Evolutionary conservation across 2,329 filamentous ascomycete genomes (phyloP).

Genomic region (Beauveria australis): DNA sequence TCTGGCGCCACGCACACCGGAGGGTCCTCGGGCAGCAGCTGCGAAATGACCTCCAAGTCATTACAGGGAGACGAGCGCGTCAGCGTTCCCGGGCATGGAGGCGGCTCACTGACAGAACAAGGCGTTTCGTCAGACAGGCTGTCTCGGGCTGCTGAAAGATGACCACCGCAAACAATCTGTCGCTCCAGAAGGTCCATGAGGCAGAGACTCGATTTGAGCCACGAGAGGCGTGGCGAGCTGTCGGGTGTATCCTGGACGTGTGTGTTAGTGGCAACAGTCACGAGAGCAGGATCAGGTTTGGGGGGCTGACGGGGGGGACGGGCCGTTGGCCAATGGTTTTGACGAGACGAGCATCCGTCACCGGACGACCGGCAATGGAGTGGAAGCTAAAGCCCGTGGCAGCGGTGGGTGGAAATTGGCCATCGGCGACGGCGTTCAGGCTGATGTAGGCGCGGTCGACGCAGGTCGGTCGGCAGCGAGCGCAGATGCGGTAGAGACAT

Average conservation of each 20-base stretch:
- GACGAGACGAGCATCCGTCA: conserved; percentile 31
- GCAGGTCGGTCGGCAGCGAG: conserved; percentile 36
- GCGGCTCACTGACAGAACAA: background rate
- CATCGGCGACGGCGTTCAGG: conserved; percentile 40
- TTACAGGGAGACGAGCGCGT: background rate
- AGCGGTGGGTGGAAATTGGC: conserved; percentile 40
- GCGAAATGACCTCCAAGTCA: background rate
- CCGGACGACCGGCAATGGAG: conserved; percentile 32
- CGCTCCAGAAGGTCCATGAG: conserved; percentile 11
- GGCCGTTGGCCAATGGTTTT: conserved; percentile 32
- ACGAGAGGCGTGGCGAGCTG: background rate
- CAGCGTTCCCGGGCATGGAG: background rate
- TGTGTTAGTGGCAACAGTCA: background rate
- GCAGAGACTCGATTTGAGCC: conserved; percentile 4
- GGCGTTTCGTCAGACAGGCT: background rate
- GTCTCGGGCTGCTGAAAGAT: background rate
- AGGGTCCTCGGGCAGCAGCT: background rate
- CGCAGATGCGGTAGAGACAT: conserved; percentile 45
- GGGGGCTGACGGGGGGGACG: conserved; percentile 26
- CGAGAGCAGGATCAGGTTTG: background rate
- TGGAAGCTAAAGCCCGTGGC: conserved; percentile 47
- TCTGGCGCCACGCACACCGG: background rate
- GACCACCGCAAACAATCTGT: conserved; percentile 4
- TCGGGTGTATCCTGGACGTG: background rate
- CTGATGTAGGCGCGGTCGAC: conserved; percentile 39